Conservation (phyloP, 2,329 filamentous ascomycete species). For the Cryphonectria japonica region DNA sequence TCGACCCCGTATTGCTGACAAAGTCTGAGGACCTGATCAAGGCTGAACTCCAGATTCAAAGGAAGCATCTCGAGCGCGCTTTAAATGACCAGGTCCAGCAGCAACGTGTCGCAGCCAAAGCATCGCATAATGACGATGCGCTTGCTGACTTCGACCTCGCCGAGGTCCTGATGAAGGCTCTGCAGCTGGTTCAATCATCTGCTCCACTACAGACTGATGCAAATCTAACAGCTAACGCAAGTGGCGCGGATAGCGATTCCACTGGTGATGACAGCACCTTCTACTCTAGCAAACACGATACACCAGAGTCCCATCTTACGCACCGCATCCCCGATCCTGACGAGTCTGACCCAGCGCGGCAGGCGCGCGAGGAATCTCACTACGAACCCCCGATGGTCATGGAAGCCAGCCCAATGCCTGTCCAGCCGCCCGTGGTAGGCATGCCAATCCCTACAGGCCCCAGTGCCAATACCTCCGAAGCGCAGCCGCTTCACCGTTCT, state of each 20-base stretch:
- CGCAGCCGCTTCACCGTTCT: conserved; percentile 16
- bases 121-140: conserved; percentile 51
- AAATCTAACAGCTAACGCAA: conserved; percentile 58
- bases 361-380: conserved; percentile 42
- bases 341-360: conserved; percentile 40
- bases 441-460: conserved; percentile 19
- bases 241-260: conserved; percentile 69
- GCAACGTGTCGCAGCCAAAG: conserved; percentile 49
- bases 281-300: conserved; percentile 93
- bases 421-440: conserved; percentile 24
- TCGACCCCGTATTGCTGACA: conserved; percentile 81
- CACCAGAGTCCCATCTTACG: conserved; percentile 59
- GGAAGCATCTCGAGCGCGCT: conserved; percentile 77
- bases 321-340: conserved; percentile 50
- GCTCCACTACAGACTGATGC: conserved; percentile 62
- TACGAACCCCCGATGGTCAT: conserved; percentile 40
- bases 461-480: conserved; percentile 22
- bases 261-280: conserved; percentile 87
- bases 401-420: conserved; percentile 32
- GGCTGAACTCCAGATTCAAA: conserved; percentile 79
- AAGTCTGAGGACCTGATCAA: conserved; percentile 85
- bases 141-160: conserved; percentile 70
- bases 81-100: conserved; percentile 79
- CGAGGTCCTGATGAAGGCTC: conserved; percentile 72
- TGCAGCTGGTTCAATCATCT: conserved; percentile 71